phyloP scores from a whole-genome alignment of 768 basidiomycete genomes.

The Sarcomyxa edulis region DNA sequence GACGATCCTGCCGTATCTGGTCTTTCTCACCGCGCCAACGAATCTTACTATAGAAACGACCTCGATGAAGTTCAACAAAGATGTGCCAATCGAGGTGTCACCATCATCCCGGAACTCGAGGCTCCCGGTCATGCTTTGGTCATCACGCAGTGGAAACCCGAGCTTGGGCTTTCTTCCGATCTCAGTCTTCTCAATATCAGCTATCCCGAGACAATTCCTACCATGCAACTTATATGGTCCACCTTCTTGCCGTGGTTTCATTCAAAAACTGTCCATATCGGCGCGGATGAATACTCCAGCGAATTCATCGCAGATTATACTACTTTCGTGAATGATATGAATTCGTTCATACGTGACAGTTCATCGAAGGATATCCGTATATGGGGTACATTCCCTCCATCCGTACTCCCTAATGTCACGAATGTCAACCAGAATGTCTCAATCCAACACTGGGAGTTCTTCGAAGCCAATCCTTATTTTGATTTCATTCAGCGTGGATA shows the following conservation, averaged over 20 bases:
- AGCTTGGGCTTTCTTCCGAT: constrained; percentile 22
- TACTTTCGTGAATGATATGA: constrained; percentile 36
- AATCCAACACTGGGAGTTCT: constrained; percentile 28
- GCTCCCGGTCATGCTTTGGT: constrained; percentile 37
- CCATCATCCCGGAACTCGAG: constrained; percentile 36
- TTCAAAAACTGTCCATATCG: constrained; percentile 36
- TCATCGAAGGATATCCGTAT: constrained; percentile 31
- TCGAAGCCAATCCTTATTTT: constrained; percentile 25
- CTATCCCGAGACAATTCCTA: constrained; percentile 32
- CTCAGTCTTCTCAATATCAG: constrained; percentile 13
- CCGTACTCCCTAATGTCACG: too few relatives aligned
- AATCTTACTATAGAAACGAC: constrained; percentile 27
- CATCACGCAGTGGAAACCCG: constrained; percentile 39
- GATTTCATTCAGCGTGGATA: constrained; percentile 25
- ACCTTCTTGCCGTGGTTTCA: constrained; percentile 32
- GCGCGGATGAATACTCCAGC: constrained; percentile 35
- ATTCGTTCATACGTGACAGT: constrained; percentile 23
- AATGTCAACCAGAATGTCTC: too few relatives aligned
- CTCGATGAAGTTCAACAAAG: constrained; percentile 28
- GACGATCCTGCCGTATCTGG: constrained; percentile 21
- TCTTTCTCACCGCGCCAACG: constrained; percentile 30
- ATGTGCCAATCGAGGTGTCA: constrained; percentile 30
- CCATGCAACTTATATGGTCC: constrained; percentile 35
- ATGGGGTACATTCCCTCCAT: constrained; percentile 39
- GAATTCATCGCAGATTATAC: constrained; percentile 34